Base-by-base conservation (phyloP, 306 rosid species). In the Elaeagnus macrophylla region DNA sequence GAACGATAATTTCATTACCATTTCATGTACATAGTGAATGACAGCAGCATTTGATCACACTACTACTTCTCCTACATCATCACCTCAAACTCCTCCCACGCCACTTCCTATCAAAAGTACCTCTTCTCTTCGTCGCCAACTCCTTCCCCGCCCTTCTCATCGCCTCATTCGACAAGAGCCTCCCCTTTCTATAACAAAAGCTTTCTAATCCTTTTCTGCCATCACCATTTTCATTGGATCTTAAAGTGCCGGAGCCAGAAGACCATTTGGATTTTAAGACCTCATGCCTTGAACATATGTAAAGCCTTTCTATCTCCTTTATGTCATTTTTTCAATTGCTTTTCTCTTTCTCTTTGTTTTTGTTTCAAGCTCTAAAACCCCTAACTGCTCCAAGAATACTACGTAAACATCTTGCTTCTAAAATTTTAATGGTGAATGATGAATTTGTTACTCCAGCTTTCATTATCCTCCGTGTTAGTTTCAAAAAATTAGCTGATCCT, bases 11-110 rank as follows among this genome's bases (percentile, higher is more conserved):
- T 25, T 25, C 32, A 25, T 25, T 25, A 25, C 32, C 2, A 25
- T 25, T 25, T 25, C 32, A 25, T 2, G 4, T 25, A 25, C 32
- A 25, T 5, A 25, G 4, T 25, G 32, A 25, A 25, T 25, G 32
- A 25, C 32, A 25, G 32, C 4, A 25, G 32, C 32, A 25, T 25
- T 25, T 3, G 32, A 25, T 25, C 32, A 25, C 32, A 25, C 0
- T 25, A 25, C 4, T 25, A 25, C 60, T 8, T 83, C 85, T 71
- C 74, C 87, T 61, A 53, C 84, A 57, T 80, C 87, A 48, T 87
- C 95, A 56, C 93, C 94, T 65, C 88, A 88, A 8, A 78, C 95
- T 44, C 95, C 94, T 70, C 84, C 94, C 38, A 83, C 94, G 1
- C 89, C 95, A 9, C 87, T 87, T 61, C 94, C 89, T 40, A 52